phyloP scores from a whole-genome alignment of 2,329 filamentous ascomycete genomes.

The Talaromyces atroroseus region DNA sequence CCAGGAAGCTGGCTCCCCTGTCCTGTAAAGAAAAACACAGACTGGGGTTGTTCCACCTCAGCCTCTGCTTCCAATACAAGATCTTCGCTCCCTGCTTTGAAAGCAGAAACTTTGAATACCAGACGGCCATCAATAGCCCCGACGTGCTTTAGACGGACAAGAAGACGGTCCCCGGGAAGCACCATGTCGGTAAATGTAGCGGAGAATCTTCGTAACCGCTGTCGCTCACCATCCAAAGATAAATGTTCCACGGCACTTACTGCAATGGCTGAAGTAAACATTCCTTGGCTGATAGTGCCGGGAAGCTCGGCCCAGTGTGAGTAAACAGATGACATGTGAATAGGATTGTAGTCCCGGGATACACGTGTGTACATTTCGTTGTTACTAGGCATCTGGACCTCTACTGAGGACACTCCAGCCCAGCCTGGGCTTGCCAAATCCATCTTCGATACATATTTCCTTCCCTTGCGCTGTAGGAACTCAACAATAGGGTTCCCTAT shows the following conservation, averaged over 20 bases:
- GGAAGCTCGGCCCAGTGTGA: constrained; percentile 94
- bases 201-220: constrained; percentile 94
- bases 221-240: constrained; percentile 97
- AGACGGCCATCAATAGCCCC: constrained; percentile 98
- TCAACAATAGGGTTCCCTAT: neutral
- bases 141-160: constrained; percentile 90
- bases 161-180: constrained; percentile 86
- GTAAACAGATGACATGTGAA: constrained; percentile 96
- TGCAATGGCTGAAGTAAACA: constrained; percentile 97
- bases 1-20: constrained; percentile 98
- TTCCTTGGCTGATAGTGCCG: constrained; percentile 96
- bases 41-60: constrained; percentile 94
- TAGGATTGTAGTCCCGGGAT: constrained; percentile 97
- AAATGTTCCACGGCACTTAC: constrained; percentile 85
- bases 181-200: constrained; percentile 96
- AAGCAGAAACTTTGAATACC: constrained; percentile 97
- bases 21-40: constrained; percentile 94
- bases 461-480: neutral
- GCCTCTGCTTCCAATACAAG: constrained; percentile 93
- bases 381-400: constrained; percentile 28
- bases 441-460: neutral
- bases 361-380: constrained; percentile 98
- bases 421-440: neutral
- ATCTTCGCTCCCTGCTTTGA: constrained; percentile 90
- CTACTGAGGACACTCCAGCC: neutral